Evolutionary conservation across 345 rosid genomes (phyloP), one percentile per base, ranked within the genome.

Genomic region (Lumnitzera racemosa): DNA sequence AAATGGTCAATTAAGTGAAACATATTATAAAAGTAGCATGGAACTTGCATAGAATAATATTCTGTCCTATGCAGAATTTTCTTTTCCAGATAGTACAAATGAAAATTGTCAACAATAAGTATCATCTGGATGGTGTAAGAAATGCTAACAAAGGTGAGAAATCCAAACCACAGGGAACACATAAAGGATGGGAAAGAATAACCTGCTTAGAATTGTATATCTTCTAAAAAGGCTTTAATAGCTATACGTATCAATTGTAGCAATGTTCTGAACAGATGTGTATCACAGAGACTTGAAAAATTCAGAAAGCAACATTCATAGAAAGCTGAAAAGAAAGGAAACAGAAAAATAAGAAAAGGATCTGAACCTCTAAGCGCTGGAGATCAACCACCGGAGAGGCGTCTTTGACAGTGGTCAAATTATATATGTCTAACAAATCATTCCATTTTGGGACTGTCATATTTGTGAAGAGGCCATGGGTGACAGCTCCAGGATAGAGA

Each of bases 401-500:
- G 66, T 85, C 95, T 75, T 84, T 92, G 13, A 67, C 74, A 47
- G 61, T 53, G 58, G 95, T 87, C 72, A 92, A 82, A 67, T 87
- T 89, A 67, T 87, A 87, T 46, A 82, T 76, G 67, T 64, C 69
- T 46, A 89, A 73, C 55, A 92, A 64, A 63, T 80, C 76, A 7
- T 76, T 87, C 99, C 97, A 90, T 12, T 78, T 80, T 24, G 96
- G 91, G 77, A 87, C 62, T 15, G 87, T 74, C 84, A 66, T 70
- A 69, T 81, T 78, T 56, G 62, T 73, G 62, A 76, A 67, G 49
- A 94, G 83, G 58, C 83, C 86, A 57, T 81, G 70, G 47, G 68
- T 74, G 51, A 87, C 20, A 12, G 97, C 99, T 61, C 99, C 96
- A 47, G 99, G 96, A 67, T 77, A 87, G 55, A 94, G 75, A 70